Conservation (phyloP, 306 rosid species). For the Vigna reflexopilosa region DNA sequence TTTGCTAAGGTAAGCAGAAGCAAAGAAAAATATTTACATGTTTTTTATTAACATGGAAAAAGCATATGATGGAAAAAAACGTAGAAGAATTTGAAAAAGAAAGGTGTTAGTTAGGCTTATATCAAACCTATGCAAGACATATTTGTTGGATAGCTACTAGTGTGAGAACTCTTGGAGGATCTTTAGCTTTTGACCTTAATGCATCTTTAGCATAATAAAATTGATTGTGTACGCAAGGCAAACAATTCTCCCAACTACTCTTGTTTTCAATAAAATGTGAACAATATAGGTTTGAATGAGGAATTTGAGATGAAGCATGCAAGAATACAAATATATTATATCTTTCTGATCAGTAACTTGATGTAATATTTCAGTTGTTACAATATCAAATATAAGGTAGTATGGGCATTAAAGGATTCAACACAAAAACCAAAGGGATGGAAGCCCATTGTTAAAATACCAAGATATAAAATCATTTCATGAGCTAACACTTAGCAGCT, state of each 20-base stretch:
- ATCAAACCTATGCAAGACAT: not conserved
- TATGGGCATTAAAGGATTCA: not conserved
- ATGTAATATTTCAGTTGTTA: not conserved
- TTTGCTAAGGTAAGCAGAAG: not conserved
- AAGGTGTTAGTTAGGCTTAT: not conserved
- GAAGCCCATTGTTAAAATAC: not conserved
- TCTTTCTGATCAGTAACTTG: not conserved
- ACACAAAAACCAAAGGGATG: not conserved
- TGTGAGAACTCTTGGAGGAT: not conserved
- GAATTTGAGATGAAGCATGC: not conserved
- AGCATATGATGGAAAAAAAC: not conserved
- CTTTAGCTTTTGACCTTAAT: not conserved
- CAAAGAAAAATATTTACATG: not conserved
- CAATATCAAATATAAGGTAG: not conserved
- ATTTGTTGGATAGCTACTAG: not conserved
- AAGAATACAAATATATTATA: not conserved
- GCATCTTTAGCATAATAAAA: not conserved
- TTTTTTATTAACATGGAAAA: not conserved
- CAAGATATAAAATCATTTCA: constrained; percentile 4
- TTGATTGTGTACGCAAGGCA: not conserved
- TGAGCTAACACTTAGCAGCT: not conserved
- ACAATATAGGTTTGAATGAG: not conserved
- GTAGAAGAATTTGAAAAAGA: not conserved
- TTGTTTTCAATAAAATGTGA: not conserved
- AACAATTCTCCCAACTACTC: not conserved